A percentile compares a stretch with the other conserved stretches of the same genome.
Evolutionary conservation across 306 rosid species (phyloP).

Genomic region (Quercus variabilis): DNA sequence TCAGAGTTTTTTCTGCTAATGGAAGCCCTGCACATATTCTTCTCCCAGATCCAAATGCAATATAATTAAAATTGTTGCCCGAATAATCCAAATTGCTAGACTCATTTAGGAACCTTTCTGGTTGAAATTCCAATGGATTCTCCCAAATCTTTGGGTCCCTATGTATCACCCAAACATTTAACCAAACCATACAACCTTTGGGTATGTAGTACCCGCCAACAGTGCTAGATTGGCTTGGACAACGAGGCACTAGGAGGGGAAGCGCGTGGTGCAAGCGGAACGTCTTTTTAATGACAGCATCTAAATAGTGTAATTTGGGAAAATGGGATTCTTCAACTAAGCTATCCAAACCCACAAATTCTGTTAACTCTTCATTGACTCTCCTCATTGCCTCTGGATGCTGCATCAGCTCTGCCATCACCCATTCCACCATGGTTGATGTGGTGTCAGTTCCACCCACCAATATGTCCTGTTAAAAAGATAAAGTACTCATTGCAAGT

Average conservation of each 20-base stretch:
- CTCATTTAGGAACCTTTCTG: conserved; percentile 11
- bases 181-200: conserved; percentile 6
- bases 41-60: conserved; percentile 40
- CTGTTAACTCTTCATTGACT: conserved; percentile 15
- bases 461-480: conserved; percentile 23
- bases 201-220: conserved; percentile 28
- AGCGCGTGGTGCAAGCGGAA: conserved; percentile 22
- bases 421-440: conserved; percentile 30
- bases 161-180: conserved; percentile 25
- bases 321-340: conserved; percentile 30
- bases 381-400: conserved; percentile 16
- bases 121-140: conserved; percentile 20
- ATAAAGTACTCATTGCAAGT: not conserved
- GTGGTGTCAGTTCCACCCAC: conserved; percentile 34
- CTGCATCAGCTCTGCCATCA: conserved; percentile 22
- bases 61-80: conserved; percentile 1
- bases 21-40: conserved; percentile 32
- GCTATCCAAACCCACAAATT: conserved; percentile 22
- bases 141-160: conserved; percentile 30
- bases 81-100: not conserved
- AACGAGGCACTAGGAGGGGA: conserved; percentile 14
- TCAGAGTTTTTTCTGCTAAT: conserved; percentile 15
- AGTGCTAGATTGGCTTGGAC: conserved; percentile 7
- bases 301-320: conserved; percentile 19
- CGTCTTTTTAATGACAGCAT: conserved; percentile 30